Percentiles rank a stretch among this genome's conserved stretches.
Conservation (phyloP, 73 alveolate genomes). For the Paramecium pentaurelia region DNA sequence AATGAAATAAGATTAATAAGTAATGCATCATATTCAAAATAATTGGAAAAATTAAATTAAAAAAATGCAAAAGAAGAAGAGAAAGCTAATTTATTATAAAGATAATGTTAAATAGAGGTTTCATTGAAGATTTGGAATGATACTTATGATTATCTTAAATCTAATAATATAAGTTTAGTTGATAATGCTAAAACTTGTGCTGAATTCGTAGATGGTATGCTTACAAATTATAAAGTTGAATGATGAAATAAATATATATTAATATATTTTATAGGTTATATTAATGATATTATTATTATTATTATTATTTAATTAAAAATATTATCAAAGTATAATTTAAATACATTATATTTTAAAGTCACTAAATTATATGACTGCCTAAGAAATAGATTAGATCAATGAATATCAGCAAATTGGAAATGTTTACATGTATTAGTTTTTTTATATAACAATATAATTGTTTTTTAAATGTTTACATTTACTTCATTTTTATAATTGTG, state of each 20-base stretch:
- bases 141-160: background rate
- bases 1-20: conserved; percentile 5
- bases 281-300: background rate
- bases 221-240: background rate
- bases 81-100: background rate
- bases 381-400: background rate
- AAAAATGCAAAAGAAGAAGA: background rate
- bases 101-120: background rate
- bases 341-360: background rate
- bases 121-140: background rate
- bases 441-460: too few species aligned
- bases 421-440: background rate
- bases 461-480: background rate
- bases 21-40: background rate
- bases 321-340: background rate
- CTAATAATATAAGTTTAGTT: background rate
- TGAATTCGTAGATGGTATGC: conserved; percentile 18
- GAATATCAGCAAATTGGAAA: background rate
- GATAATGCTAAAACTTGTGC: background rate
- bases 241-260: background rate
- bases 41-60: background rate
- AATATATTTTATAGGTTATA: background rate
- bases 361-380: background rate
- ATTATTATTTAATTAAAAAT: background rate
- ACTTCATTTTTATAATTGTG: background rate